Conservation (phyloP, 2,329 filamentous ascomycete species). For the Pseudocercospora pini-densiflorae region DNA sequence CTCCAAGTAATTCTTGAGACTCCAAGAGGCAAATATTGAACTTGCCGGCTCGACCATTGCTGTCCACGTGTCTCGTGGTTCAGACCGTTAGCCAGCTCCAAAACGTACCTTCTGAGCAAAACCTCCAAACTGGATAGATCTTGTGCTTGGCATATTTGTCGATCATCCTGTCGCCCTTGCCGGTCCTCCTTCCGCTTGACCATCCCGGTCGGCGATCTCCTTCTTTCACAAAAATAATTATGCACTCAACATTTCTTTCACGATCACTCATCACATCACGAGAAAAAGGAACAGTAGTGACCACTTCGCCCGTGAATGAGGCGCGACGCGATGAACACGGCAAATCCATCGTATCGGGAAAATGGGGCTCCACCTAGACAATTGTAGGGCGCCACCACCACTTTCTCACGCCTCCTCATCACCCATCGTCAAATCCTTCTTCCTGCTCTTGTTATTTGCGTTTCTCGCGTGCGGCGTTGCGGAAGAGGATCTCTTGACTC, state of each 20-base stretch:
- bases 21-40: too few species aligned
- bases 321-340: background rate
- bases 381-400: background rate
- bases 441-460: background rate
- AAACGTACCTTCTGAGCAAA: background rate
- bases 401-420: background rate
- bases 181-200: too few species aligned
- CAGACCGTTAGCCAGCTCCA: background rate
- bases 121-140: background rate
- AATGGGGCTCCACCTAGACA: background rate
- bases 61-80: background rate
- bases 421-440: conserved; percentile 2
- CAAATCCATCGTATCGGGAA: background rate
- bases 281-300: background rate
- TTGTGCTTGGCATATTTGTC: background rate
- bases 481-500: background rate
- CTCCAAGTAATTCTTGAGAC: too few species aligned
- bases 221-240: background rate
- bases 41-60: background rate
- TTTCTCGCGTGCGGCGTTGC: background rate
- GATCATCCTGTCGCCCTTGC: background rate
- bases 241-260: background rate
- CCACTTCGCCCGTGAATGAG: background rate
- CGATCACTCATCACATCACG: too few species aligned
- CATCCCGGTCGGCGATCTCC: background rate